Conservation (phyloP, 192 early-diverging fungal genomes). For the Podochytrium sp. region DNA sequence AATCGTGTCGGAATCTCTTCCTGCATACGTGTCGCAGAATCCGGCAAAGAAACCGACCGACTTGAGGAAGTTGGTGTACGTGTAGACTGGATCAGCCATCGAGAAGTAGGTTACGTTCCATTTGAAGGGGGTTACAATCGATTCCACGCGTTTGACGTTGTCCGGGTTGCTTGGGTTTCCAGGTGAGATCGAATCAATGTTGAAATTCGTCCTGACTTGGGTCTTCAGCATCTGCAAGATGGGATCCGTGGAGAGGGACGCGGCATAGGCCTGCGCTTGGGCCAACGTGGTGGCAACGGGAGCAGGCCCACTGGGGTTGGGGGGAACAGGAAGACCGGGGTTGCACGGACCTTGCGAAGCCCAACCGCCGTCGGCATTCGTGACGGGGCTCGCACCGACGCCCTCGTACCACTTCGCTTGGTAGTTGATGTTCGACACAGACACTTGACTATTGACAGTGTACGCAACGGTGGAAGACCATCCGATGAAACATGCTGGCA, state of each 20-base stretch:
- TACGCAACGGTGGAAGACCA: neutral
- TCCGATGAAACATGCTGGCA: neutral
- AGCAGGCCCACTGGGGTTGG: neutral
- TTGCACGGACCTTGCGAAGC: constrained; percentile 10
- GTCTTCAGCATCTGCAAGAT: neutral
- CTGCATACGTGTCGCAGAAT: constrained; percentile 27
- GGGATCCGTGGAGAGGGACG: neutral
- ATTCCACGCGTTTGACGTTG: constrained; percentile 25
- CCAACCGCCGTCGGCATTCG: constrained; percentile 15
- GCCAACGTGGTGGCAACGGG: constrained; percentile 15
- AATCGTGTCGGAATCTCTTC: constrained; percentile 14
- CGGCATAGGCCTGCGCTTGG: neutral
- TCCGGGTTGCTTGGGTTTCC: constrained; percentile 8
- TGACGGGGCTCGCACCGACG: neutral
- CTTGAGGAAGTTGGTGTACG: constrained; percentile 28
- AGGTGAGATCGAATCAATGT: neutral
- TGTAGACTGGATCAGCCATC: constrained; percentile 23
- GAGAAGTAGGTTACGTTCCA: constrained; percentile 20
- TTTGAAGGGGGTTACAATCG: constrained; percentile 1
- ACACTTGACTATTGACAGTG: neutral
- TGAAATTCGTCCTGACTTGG: neutral
- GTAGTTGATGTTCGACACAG: constrained; percentile 16
- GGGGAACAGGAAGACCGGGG: neutral
- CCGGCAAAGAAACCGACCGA: constrained; percentile 17
- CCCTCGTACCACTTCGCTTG: constrained; percentile 2